Evolutionary conservation across 140 eudicot genomes (phyloP).

Genomic region (Ambrosia hybrid): DNA sequence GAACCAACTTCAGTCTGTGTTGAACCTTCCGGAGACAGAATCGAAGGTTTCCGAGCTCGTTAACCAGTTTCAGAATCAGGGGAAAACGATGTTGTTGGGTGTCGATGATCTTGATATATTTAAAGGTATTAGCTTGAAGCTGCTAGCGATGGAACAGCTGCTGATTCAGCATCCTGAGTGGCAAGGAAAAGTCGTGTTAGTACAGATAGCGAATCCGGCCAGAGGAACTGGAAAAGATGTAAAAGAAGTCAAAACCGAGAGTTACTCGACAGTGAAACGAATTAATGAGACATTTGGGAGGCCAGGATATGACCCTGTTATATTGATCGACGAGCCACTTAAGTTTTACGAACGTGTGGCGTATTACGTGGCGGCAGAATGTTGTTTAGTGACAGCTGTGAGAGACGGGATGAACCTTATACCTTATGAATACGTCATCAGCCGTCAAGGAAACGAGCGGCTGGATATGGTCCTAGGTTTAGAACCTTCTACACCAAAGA

Average conservation of each 20-base stretch:
- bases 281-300: slow-evolving; percentile 62
- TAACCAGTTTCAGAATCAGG: slow-evolving; percentile 47
- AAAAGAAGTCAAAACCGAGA: slow-evolving; percentile 74
- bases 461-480: slow-evolving; percentile 65
- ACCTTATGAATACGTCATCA: slow-evolving; percentile 77
- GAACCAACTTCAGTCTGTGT: slow-evolving; percentile 68
- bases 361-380: slow-evolving; percentile 71
- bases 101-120: slow-evolving; percentile 87
- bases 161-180: slow-evolving; percentile 77
- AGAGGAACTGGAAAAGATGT: slow-evolving; percentile 81
- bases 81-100: slow-evolving; percentile 69
- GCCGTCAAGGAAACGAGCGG: slow-evolving; percentile 71
- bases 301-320: slow-evolving; percentile 68
- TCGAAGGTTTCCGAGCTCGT: slow-evolving; percentile 63
- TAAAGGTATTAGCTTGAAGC: slow-evolving; percentile 77
- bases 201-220: slow-evolving; percentile 87
- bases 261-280: slow-evolving; percentile 56
- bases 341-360: slow-evolving; percentile 75
- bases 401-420: slow-evolving; percentile 90
- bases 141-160: slow-evolving; percentile 78
- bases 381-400: slow-evolving; percentile 84
- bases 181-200: slow-evolving; percentile 75
- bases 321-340: slow-evolving; percentile 63
- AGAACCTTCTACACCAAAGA: slow-evolving; percentile 44
- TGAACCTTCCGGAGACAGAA: slow-evolving; percentile 70